A percentile compares a stretch with the other conserved stretches of the same genome.
Evolutionary conservation across 2,329 filamentous ascomycete species (phyloP).

Genomic region (Claviceps digitariae): DNA sequence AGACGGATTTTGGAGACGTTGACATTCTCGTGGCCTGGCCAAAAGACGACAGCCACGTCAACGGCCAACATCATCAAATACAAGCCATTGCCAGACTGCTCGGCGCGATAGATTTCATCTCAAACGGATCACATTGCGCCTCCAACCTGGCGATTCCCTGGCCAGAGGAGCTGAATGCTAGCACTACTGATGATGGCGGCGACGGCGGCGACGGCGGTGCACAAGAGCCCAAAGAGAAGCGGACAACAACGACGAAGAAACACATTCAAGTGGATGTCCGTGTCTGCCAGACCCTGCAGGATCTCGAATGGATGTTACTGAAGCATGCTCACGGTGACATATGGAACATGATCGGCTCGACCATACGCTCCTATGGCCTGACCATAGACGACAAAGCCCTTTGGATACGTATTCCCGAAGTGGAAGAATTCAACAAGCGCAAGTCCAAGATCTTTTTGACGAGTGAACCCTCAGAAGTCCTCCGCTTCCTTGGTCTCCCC

Average conservation of each 20-base stretch:
- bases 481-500: slow-evolving; percentile 51
- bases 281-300: slow-evolving; percentile 28
- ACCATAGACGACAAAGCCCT: slow-evolving; percentile 51
- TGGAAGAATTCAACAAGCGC: slow-evolving; percentile 46
- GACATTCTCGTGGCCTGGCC: slow-evolving; percentile 48
- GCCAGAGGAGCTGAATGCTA: slow-evolving; percentile 18
- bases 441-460: slow-evolving; percentile 48
- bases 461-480: slow-evolving; percentile 36
- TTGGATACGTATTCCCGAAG: slow-evolving; percentile 52
- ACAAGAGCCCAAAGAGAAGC: neutral
- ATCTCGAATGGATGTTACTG: slow-evolving; percentile 51
- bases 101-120: slow-evolving; percentile 29
- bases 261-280: slow-evolving; percentile 60
- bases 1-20: slow-evolving; percentile 56
- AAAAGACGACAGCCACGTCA: slow-evolving; percentile 5
- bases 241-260: neutral
- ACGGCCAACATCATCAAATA: slow-evolving; percentile 17
- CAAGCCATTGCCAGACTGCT: slow-evolving; percentile 21
- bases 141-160: slow-evolving; percentile 43
- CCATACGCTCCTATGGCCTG: slow-evolving; percentile 51
- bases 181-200: neutral
- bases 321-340: slow-evolving; percentile 59
- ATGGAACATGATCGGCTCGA: slow-evolving; percentile 50
- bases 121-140: slow-evolving; percentile 11
- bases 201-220: neutral